Percentiles rank a stretch among this genome's conserved stretches.
Conservation (phyloP, 441 rosid genomes). For the Gossypium schwendimanii region DNA sequence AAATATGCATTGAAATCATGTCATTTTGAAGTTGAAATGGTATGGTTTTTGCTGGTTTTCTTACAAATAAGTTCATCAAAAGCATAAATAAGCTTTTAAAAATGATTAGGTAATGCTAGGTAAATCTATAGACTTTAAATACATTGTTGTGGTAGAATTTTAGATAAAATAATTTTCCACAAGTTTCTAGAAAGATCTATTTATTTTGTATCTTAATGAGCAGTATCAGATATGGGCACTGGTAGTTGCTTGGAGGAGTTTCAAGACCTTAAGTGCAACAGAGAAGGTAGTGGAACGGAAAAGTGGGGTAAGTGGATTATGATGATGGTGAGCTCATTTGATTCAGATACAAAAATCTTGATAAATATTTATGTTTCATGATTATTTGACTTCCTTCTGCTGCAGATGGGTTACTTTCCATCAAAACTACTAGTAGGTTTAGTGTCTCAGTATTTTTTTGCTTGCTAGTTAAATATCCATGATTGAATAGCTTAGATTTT, state of each 20-base stretch:
- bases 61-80: background rate
- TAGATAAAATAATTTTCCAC: background rate
- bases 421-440: conserved; percentile 70
- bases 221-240: conserved; percentile 69
- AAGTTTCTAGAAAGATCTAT: too few species aligned
- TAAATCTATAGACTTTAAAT: background rate
- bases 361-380: background rate
- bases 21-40: background rate
- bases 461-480: background rate
- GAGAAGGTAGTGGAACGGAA: conserved; percentile 25
- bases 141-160: background rate
- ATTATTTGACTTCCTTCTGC: conserved; percentile 21
- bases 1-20: background rate
- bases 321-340: background rate
- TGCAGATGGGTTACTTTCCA: conserved; percentile 74
- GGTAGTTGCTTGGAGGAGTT: conserved; percentile 63
- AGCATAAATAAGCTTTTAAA: background rate
- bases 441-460: background rate
- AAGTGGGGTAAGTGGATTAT: conserved; percentile 50
- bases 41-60: background rate
- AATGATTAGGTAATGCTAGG: background rate
- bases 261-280: conserved; percentile 32
- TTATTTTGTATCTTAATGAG: background rate
- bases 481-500: background rate
- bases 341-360: background rate